A percentile compares a stretch with the other conserved stretches of the same genome.
Conservation (phyloP, 129 eudicot species). For the Logfia minima region DNA sequence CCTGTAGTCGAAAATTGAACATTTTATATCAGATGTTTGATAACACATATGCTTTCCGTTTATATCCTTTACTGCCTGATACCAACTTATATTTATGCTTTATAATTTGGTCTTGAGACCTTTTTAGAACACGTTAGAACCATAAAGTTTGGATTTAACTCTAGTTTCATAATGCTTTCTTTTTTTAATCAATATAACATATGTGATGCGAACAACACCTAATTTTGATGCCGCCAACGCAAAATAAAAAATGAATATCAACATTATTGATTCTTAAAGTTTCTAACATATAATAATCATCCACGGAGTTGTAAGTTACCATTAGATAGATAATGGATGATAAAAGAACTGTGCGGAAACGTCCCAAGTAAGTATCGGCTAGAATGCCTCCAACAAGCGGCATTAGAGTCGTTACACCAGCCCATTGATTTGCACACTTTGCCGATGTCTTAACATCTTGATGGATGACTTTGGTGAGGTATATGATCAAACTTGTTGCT, state of each 20-base stretch:
- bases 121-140: not conserved
- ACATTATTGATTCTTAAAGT: not conserved
- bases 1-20: constrained; percentile 38
- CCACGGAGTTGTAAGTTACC: constrained; percentile 32
- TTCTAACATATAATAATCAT: too few species aligned
- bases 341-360: constrained; percentile 60
- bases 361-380: constrained; percentile 81
- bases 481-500: constrained; percentile 74
- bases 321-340: constrained; percentile 60
- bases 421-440: constrained; percentile 63
- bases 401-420: constrained; percentile 76
- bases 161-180: not conserved
- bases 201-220: not conserved
- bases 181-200: not conserved
- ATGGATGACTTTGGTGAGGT: constrained; percentile 68
- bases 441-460: constrained; percentile 80
- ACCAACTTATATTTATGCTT: too few species aligned
- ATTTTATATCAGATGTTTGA: not conserved
- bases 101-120: too few species aligned
- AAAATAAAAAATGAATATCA: not conserved
- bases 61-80: not conserved
- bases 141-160: not conserved
- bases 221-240: not conserved
- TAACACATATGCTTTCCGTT: not conserved
- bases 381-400: constrained; percentile 82